Conservation (phyloP, 768 basidiomycete species). For the Lenzites betulinus region DNA sequence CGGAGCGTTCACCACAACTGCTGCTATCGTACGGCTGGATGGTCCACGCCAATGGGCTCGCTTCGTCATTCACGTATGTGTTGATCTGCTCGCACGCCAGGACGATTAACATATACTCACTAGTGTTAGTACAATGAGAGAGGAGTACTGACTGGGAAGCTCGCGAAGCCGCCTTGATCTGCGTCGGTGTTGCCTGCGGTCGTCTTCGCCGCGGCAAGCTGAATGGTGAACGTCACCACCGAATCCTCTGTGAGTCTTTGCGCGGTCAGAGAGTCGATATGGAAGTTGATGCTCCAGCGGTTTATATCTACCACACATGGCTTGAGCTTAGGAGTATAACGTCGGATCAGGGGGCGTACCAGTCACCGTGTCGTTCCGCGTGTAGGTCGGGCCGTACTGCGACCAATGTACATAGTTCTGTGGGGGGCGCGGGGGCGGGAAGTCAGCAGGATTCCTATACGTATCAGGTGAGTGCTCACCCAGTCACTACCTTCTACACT, state of each 20-base stretch:
- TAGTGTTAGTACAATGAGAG: not conserved
- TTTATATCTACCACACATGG: constrained; percentile 13
- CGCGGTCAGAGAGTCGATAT: constrained; percentile 12
- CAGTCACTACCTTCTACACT: constrained; percentile 28
- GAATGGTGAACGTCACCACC: constrained; percentile 30
- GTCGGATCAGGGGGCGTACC: constrained; percentile 7
- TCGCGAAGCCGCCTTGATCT: constrained; percentile 9
- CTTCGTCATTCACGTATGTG: constrained; percentile 19
- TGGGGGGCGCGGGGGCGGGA: not conserved
- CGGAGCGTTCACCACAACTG: constrained; percentile 33
- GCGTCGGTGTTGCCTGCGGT: constrained; percentile 33
- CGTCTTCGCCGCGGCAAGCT: constrained; percentile 32
- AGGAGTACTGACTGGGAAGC: constrained; percentile 21
- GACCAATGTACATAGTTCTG: constrained; percentile 36
- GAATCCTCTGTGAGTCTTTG: constrained; percentile 3
- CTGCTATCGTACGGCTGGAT: constrained; percentile 28
- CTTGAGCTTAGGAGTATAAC: not conserved
- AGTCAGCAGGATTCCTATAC: not conserved
- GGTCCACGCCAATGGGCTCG: constrained; percentile 16
- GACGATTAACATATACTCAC: no score
- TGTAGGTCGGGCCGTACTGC: constrained; percentile 30
- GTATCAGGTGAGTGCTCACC: constrained; percentile 1
- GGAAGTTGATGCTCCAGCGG: constrained; percentile 33
- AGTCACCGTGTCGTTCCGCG: constrained; percentile 25
- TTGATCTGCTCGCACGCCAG: constrained; percentile 9